A percentile compares a stretch with the other conserved stretches of the same genome.
Conservation (phyloP, 495 filamentous ascomycete species). For the Niebla homalea region DNA sequence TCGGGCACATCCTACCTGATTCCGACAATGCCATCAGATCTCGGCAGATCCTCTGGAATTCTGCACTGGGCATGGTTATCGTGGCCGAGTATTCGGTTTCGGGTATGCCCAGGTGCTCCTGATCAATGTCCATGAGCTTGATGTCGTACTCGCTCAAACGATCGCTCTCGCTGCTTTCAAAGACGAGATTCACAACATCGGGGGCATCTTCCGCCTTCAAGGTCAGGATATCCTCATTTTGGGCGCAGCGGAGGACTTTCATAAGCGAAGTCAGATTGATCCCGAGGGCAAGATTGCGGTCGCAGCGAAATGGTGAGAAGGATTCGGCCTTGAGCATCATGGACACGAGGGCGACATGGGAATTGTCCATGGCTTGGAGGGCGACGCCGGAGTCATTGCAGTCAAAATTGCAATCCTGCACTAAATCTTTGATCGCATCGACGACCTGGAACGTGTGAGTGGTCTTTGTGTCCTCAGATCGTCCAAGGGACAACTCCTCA, state of each 20-base stretch:
- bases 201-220: slow-evolving; percentile 96
- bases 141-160: slow-evolving; percentile 95
- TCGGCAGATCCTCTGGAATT: slow-evolving; percentile 90
- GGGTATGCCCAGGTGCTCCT: slow-evolving; percentile 96
- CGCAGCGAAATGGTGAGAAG: slow-evolving; percentile 95
- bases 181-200: slow-evolving; percentile 87
- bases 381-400: slow-evolving; percentile 99
- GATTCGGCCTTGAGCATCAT: slow-evolving; percentile 95
- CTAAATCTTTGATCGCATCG: slow-evolving; percentile 97
- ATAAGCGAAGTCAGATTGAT: slow-evolving; percentile 94
- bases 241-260: slow-evolving; percentile 89
- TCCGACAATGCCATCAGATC: slow-evolving; percentile 87
- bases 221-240: slow-evolving; percentile 90
- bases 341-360: slow-evolving; percentile 94
- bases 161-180: slow-evolving; percentile 84
- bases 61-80: slow-evolving; percentile 71
- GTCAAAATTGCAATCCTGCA: slow-evolving; percentile 99
- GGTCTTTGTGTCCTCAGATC: not conserved
- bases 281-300: slow-evolving; percentile 95
- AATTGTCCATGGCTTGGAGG: slow-evolving; percentile 99
- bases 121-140: slow-evolving; percentile 99
- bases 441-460: slow-evolving; percentile 47
- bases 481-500: slow-evolving; percentile 24
- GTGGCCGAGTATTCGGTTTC: slow-evolving; percentile 95
- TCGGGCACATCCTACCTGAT: slow-evolving; percentile 50